Evolutionary conservation across 495 filamentous ascomycete genomes (phyloP).

Genomic region (Penicillium bovifimosum): DNA sequence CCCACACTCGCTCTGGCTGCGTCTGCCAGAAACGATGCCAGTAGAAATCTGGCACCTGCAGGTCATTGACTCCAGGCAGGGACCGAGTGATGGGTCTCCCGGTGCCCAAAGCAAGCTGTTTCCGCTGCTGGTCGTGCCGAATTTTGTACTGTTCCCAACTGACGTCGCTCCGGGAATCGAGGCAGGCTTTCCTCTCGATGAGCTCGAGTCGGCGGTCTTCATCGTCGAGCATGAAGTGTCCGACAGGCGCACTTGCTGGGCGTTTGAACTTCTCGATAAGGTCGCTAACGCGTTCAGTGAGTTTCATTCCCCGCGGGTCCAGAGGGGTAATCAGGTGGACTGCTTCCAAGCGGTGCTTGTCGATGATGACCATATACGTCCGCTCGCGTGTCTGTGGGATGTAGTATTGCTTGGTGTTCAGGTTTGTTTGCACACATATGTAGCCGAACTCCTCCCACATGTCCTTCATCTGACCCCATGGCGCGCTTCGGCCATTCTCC

Average conservation of each 20-base stretch:
- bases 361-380: conserved; percentile 65
- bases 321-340: conserved; percentile 7
- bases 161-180: conserved; percentile 18
- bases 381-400: conserved; percentile 73
- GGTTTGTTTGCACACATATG: conserved; percentile 28
- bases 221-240: conserved; percentile 54
- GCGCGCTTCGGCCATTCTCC: conserved; percentile 65
- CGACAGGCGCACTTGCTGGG: conserved; percentile 57
- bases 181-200: conserved; percentile 33
- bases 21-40: conserved; percentile 44
- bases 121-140: conserved; percentile 50
- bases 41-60: conserved; percentile 49
- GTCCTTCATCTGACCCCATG: conserved; percentile 53
- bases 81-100: conserved; percentile 53
- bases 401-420: conserved; percentile 74
- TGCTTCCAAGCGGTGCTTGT: conserved; percentile 31
- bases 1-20: conserved; percentile 54
- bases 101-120: conserved; percentile 41
- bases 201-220: conserved; percentile 53
- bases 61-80: conserved; percentile 42
- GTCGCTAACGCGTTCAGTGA: neutral
- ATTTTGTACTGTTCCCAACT: conserved; percentile 55
- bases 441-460: conserved; percentile 54
- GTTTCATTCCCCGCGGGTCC: conserved; percentile 26
- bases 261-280: conserved; percentile 46